Evolutionary conservation across 257 asterid genomes (phyloP).

Genomic region (Osmanthus fragrans): DNA sequence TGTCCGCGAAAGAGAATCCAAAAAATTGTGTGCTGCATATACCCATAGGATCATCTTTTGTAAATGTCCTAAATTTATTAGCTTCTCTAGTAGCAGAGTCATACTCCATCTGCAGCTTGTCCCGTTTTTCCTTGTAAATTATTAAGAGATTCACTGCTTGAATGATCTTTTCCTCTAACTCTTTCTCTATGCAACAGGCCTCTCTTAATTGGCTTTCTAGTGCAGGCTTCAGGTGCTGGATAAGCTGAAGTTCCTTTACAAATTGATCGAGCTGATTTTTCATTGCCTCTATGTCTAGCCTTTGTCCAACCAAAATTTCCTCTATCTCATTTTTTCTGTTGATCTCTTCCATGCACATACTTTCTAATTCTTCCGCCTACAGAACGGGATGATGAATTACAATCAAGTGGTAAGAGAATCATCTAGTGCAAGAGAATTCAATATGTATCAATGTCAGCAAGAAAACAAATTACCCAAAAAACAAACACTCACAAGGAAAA

Average conservation of each 20-base stretch:
- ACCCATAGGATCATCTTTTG: constrained; percentile 42
- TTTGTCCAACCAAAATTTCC: constrained; percentile 47
- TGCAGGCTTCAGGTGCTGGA: constrained; percentile 50
- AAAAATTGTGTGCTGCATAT: constrained; percentile 44
- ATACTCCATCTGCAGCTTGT: constrained; percentile 62
- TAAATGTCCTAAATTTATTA: constrained; percentile 41
- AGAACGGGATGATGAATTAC: constrained; percentile 22
- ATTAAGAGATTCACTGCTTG: constrained; percentile 88
- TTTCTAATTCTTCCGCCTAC: constrained; percentile 66
- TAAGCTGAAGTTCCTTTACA: constrained; percentile 45
- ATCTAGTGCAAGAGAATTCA: constrained; percentile 14
- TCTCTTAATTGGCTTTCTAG: constrained; percentile 62
- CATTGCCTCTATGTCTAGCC: constrained; percentile 56
- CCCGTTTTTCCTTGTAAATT: constrained; percentile 68
- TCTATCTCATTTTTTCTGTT: constrained; percentile 45
- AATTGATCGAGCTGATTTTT: constrained; percentile 44
- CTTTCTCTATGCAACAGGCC: constrained; percentile 59
- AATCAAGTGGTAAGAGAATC: constrained; percentile 13
- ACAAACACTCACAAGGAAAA: background rate
- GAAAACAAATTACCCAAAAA: background rate
- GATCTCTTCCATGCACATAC: constrained; percentile 48
- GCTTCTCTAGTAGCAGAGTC: constrained; percentile 57
- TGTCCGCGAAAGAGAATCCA: constrained; percentile 63
- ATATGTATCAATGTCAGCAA: constrained; percentile 16
- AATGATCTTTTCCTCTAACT: constrained; percentile 80